A percentile compares a stretch with the other conserved stretches of the same genome.
phyloP scores from a whole-genome alignment of 768 basidiomycete species.

The Baorangia bicolor region DNA sequence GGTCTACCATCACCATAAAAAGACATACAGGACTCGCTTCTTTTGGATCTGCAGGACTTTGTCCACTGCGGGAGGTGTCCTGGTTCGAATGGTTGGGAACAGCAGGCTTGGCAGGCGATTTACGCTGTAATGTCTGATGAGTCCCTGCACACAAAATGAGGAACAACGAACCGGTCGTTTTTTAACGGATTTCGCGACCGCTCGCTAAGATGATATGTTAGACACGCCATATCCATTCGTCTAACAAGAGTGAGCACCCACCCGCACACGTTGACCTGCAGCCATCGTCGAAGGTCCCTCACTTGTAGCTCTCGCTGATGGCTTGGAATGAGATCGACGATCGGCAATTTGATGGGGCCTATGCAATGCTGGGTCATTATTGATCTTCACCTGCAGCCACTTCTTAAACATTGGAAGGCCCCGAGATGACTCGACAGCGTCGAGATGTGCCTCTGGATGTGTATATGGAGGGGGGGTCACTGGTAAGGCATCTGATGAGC shows the following conservation, averaged over 20 bases:
- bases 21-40: not conserved
- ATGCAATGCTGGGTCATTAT: not conserved
- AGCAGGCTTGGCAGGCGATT: not conserved
- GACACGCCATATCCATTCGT: too few relatives aligned
- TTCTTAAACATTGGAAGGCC: too few relatives aligned
- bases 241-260: too few relatives aligned
- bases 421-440: not conserved
- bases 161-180: too few relatives aligned
- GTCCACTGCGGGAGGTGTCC: not conserved
- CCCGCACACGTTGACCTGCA: too few relatives aligned
- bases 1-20: not conserved
- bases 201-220: too few relatives aligned
- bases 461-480: not conserved
- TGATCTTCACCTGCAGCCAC: not conserved
- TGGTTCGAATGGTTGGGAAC: not conserved
- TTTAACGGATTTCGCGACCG: too few relatives aligned
- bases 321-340: not conserved
- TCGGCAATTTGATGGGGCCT: not conserved
- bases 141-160: not conserved
- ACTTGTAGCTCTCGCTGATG: too few relatives aligned
- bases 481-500: not conserved
- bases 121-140: not conserved
- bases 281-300: too few relatives aligned
- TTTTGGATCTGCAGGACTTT: not conserved
- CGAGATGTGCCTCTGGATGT: not conserved